Base-by-base conservation (phyloP, 345 rosid species). In the Pseudoturritis turrita region DNA sequence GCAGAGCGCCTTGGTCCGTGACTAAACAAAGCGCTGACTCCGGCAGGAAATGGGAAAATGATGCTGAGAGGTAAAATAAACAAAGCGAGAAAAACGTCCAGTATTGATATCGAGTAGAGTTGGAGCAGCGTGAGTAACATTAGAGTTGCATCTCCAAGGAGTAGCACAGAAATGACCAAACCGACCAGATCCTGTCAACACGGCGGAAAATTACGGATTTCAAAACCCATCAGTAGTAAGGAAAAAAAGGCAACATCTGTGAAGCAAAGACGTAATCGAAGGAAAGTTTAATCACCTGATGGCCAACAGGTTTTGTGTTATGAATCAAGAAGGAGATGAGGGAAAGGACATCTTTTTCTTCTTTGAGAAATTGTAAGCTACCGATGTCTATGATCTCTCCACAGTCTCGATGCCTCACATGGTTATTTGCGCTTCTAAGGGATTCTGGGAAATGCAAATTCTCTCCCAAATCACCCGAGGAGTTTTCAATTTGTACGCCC, bases 1-100 rank as follows among this genome's bases (percentile, higher is more conserved):
- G 98, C 98, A 1, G 98, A 85, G 56, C 90, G 87, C 74, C 85
- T 80, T 28, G 93, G 97, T 73, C 98, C 98, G 29, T 90, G 96
- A 75, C 96, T 88, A 76, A 93, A 93, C 78, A 93, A 76, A 66
- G 98, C 97, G 73, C 83, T 86, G 74, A 93, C 91, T 61, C 98
- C 98, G 8, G 98, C 90, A 1, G 97, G 98, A 75, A 93, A 93
- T 19, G 98, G 88, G 70, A 81, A 83, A 41, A 88, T 79, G 67
- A 93, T 73, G 70, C 90, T 90, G 62, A 93, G 89, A 54, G 98
- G 97, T 71, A 93, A 87, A 52, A 90, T 75, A 17, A 77, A 88
- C 69, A 88, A 55, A 71, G 84, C 91, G 13, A 90, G 71, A 55
- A 88, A 77, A 78, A 90, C 84, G 74, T 84, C 71, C 23, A 87